A percentile compares a stretch with the other conserved stretches of the same genome.
Evolutionary conservation across 805 yeast species (phyloP).

Genomic region (Candida orba): DNA sequence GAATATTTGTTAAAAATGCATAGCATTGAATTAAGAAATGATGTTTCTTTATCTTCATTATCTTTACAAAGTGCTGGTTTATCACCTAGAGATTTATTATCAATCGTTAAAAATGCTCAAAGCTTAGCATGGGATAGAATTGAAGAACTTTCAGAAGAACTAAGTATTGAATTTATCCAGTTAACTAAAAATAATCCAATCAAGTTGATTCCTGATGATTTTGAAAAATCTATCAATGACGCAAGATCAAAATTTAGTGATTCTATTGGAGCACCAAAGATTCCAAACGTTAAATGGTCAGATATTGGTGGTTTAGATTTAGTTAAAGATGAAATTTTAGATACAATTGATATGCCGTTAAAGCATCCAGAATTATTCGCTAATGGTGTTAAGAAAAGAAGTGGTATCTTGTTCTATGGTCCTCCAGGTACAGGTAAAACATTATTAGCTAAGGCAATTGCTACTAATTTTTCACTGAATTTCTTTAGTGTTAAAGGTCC

Average conservation of each 20-base stretch:
- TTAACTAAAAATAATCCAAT: constrained; percentile 41
- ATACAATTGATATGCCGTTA: constrained; percentile 93
- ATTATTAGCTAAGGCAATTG: constrained; percentile 91
- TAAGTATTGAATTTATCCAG: constrained; percentile 8
- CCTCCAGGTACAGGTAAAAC: constrained; percentile 99
- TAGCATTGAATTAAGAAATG: constrained; percentile 28
- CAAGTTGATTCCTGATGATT: constrained; percentile 49
- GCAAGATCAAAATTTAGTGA: constrained; percentile 88
- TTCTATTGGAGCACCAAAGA: constrained; percentile 93
- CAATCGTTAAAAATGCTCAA: constrained; percentile 64
- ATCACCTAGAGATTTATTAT: constrained; percentile 71
- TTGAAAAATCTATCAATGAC: constrained; percentile 62
- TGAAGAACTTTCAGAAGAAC: constrained; percentile 23
- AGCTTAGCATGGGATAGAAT: constrained; percentile 46
- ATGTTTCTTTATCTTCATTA: constrained; percentile 48
- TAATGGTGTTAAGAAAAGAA: constrained; percentile 85
- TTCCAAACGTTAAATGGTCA: constrained; percentile 93
- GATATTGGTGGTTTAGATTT: constrained; percentile 93
- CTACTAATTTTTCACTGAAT: constrained; percentile 88
- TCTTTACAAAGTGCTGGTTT: constrained; percentile 90
- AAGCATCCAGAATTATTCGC: constrained; percentile 86
- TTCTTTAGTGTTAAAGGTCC: constrained; percentile 98
- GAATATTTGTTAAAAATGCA: constrained; percentile 34
- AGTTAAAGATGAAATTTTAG: constrained; percentile 88
- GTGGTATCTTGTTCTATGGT: constrained; percentile 92